A percentile compares a stretch with the other conserved stretches of the same genome.
phyloP scores from a whole-genome alignment of 768 basidiomycete genomes.

The Podaxis carcinomalis region DNA sequence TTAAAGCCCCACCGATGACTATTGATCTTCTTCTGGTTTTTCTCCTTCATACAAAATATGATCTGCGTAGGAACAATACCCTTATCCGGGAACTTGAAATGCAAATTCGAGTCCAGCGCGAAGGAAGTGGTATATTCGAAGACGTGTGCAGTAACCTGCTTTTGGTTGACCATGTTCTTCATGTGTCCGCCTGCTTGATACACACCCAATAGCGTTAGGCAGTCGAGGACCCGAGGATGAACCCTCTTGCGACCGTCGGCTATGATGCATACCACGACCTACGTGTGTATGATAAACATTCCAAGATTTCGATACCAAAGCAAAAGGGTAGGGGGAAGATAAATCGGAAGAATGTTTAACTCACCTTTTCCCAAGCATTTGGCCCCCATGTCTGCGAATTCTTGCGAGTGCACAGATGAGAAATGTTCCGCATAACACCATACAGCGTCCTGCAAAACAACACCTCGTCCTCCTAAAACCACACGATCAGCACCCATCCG shows the following conservation, averaged over 20 bases:
- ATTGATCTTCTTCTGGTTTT: constrained; percentile 96
- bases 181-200: constrained; percentile 68
- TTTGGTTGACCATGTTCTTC: constrained; percentile 40
- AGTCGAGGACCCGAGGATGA: constrained; percentile 82
- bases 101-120: constrained; percentile 71
- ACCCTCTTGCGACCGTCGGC: constrained; percentile 83
- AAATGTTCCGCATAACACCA: constrained; percentile 89
- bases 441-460: constrained; percentile 91
- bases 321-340: background rate
- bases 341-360: too few species aligned
- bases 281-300: background rate
- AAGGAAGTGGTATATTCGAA: constrained; percentile 89
- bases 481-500: background rate
- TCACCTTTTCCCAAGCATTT: constrained; percentile 93
- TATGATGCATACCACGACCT: constrained; percentile 92
- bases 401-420: constrained; percentile 78
- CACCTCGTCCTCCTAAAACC: constrained; percentile 74
- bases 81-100: constrained; percentile 87
- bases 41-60: constrained; percentile 88
- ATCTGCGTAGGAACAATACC: constrained; percentile 95
- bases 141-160: constrained; percentile 60
- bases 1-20: constrained; percentile 98
- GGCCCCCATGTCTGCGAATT: constrained; percentile 94
- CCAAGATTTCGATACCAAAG: background rate
- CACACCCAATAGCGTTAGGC: constrained; percentile 87